A percentile compares a stretch with the other conserved stretches of the same genome.
These are phyloP conservation scores for Cucumis melo DNA, from an alignment of 306 rosid species.

Conservation along the genomic window DNA sequence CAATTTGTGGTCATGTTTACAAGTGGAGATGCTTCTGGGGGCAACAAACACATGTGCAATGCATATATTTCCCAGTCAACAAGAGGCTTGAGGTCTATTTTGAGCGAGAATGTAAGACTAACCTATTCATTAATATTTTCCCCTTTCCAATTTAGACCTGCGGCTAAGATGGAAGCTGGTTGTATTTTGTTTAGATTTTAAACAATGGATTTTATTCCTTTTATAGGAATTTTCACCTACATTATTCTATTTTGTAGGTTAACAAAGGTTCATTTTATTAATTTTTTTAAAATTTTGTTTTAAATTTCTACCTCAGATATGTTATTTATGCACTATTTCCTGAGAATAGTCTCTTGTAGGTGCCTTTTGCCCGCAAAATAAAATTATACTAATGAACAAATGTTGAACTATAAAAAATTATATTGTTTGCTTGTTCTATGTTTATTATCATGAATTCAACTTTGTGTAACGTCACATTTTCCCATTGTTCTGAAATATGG, in stretches of 20 bases:
- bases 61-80: slow-evolving; percentile 81
- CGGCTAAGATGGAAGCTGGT: not conserved
- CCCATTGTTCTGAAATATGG: slow-evolving; percentile 8
- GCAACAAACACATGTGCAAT: slow-evolving; percentile 37
- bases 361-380: not conserved
- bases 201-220: not conserved
- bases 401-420: not conserved
- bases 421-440: not conserved
- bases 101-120: slow-evolving; percentile 64
- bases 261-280: not conserved
- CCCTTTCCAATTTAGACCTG: not conserved
- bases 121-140: not conserved
- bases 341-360: not conserved
- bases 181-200: not conserved
- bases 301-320: not conserved
- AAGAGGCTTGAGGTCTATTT: slow-evolving; percentile 59
- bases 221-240: not conserved
- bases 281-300: not conserved
- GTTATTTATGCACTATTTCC: not conserved
- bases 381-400: not conserved
- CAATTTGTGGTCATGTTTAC: slow-evolving; percentile 89
- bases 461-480: not conserved
- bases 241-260: not conserved
- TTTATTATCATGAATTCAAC: not conserved
- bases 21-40: slow-evolving; percentile 33